Evolutionary conservation across 2,329 filamentous ascomycete species (phyloP), one percentile per base, ranked within the genome.

Genomic region (Neofusicoccum laricinum): DNA sequence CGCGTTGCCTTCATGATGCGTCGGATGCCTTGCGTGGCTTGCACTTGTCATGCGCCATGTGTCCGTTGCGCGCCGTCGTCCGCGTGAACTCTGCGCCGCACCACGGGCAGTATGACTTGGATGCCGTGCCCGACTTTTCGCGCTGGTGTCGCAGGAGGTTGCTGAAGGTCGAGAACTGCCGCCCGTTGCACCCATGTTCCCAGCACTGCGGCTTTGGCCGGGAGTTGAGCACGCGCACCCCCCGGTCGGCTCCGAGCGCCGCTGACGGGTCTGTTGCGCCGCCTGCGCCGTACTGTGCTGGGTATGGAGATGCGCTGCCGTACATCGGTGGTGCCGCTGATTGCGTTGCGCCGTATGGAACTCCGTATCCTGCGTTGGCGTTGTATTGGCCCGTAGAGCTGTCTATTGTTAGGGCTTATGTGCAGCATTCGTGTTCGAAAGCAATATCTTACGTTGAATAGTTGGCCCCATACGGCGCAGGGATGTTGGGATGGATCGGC

Each of bases 151-250:
- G 86, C 41, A 97, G 82, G 3, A 97, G 85, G 75, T 97, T 97
- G 85, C 93, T 97, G 75, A 97, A 97, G 3, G 94, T 97, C 17
- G 92, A 96, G 74, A 98, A 98, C 72, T 96, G 91, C 34, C 93
- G 88, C 19, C 94, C 94, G 72, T 97, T 97, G 82, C 94, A 98
- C 11, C 93, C 94, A 73, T 98, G 94, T 66, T 97, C 94, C 91
- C 92, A 98, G 78, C 94, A 97, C 75, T 96, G 92, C 50, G 93
- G 93, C 79, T 96, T 96, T n/a, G 92, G 92, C 68, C 91, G 86
- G 70, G 87, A 88, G 75, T 90, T 89, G 17, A 93, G 84, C 15
- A 93, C 86, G 65, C 90, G 84, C 43, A 91, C 87, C 68, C 87
- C 61, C 41, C 76, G 72, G 34, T 64, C 53, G 36, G 55, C 66